Conservation (phyloP, 257 asterid genomes). For the Jaltomata sinuosa region DNA sequence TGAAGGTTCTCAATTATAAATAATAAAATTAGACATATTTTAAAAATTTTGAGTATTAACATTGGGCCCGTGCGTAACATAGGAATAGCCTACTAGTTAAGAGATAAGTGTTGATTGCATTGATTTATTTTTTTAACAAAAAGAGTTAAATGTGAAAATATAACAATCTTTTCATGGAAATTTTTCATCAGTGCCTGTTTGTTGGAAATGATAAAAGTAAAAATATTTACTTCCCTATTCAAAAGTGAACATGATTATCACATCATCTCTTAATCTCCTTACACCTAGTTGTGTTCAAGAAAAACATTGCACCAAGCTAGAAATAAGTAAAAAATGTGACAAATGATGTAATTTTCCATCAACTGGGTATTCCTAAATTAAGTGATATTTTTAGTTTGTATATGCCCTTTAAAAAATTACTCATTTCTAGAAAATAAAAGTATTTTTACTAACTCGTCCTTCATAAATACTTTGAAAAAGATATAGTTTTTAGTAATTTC, state of each 20-base stretch:
- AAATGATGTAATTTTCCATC: background rate
- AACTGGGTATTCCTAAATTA: too few relatives aligned
- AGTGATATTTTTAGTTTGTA: too few relatives aligned
- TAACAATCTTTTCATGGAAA: background rate
- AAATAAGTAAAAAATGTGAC: background rate
- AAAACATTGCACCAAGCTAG: background rate
- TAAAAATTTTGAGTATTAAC: too few relatives aligned
- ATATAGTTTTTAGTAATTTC: too few relatives aligned
- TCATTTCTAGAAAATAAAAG: too few relatives aligned
- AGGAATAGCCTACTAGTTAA: background rate
- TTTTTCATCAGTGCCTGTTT: too few relatives aligned
- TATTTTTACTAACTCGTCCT: too few relatives aligned
- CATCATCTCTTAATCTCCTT: background rate
- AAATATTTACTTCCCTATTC: background rate
- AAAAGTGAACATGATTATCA: background rate
- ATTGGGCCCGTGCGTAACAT: too few relatives aligned
- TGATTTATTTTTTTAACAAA: background rate
- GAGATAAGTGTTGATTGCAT: background rate
- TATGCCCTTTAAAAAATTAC: too few relatives aligned
- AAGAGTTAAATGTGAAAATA: background rate
- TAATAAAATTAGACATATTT: too few relatives aligned
- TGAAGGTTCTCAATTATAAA: too few relatives aligned
- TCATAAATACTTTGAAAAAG: too few relatives aligned
- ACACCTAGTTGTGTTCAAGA: background rate
- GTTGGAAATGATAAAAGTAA: background rate